Evolutionary conservation across 805 yeast genomes (phyloP).

Genomic region (Starmerella apis): DNA sequence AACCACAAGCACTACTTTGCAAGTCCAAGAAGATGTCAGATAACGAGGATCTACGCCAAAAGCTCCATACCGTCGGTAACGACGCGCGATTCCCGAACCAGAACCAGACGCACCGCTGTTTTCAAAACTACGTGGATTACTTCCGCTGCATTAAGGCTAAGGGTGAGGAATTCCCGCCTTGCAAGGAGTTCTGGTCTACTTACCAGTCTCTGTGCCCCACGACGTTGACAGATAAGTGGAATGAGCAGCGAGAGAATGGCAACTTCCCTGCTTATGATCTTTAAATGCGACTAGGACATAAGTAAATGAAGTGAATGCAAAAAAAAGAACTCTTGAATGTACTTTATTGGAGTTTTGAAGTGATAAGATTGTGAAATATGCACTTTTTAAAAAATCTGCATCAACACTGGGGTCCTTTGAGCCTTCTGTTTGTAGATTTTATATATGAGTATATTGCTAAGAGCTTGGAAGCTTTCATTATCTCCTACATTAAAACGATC

Average conservation of each 20-base stretch:
- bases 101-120: conserved; percentile 97
- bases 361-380: neutral
- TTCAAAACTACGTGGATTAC: conserved; percentile 95
- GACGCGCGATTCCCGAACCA: conserved; percentile 94
- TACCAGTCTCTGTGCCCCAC: conserved; percentile 53
- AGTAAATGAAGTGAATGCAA: neutral
- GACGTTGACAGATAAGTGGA: conserved; percentile 35
- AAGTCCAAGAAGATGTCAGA: conserved; percentile 19
- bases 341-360: neutral
- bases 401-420: too few species aligned
- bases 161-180: conserved; percentile 98
- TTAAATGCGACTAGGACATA: conserved; percentile 3
- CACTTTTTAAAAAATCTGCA: neutral
- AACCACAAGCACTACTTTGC: neutral
- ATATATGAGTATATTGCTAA: too few species aligned
- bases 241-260: conserved; percentile 41
- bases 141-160: conserved; percentile 92
- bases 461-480: too few species aligned
- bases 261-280: conserved; percentile 40
- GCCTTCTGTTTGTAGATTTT: too few species aligned
- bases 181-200: conserved; percentile 87
- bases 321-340: neutral
- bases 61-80: conserved; percentile 43
- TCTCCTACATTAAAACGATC: too few species aligned
- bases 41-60: conserved; percentile 20